A percentile compares a stretch with the other conserved stretches of the same genome.
Evolutionary conservation across 768 basidiomycete species (phyloP).

Genomic region (Mycena kentingensis): DNA sequence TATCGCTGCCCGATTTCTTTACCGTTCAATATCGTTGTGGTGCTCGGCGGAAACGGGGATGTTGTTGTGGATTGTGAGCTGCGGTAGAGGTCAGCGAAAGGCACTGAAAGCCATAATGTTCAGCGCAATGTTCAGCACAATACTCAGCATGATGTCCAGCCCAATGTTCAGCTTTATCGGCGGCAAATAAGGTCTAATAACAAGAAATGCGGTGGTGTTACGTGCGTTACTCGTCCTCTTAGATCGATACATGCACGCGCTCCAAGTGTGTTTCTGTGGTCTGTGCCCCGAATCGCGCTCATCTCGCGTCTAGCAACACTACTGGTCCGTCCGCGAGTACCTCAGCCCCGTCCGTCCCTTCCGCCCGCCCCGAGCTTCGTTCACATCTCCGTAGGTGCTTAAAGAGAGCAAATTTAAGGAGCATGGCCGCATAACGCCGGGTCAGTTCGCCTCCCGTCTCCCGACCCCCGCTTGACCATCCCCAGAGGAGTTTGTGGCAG

Average conservation of each 20-base stretch:
- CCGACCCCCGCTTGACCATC: constrained; percentile 18
- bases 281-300: neutral
- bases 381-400: constrained; percentile 66
- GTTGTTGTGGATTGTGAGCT: no score
- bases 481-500: constrained; percentile 95
- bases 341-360: constrained; percentile 72
- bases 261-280: constrained; percentile 3
- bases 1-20: no score
- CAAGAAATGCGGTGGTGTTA: no score
- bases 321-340: constrained; percentile 93
- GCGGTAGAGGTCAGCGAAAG: no score
- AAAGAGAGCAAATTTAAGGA: constrained; percentile 99
- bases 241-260: constrained; percentile 17
- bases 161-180: no score
- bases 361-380: constrained; percentile 30
- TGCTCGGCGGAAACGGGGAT: no score
- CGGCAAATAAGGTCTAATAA: no score
- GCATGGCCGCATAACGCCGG: constrained; percentile 93
- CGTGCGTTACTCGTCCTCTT: constrained; percentile 1
- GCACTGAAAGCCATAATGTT: no score
- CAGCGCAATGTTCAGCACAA: no score
- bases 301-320: constrained; percentile 67
- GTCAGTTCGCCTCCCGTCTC: constrained; percentile 42
- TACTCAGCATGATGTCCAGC: no score
- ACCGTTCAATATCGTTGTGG: no score